These are phyloP conservation scores for Glarea lozoyensis DNA, from an alignment of 495 filamentous ascomycete species.

Conservation along the genomic window DNA sequence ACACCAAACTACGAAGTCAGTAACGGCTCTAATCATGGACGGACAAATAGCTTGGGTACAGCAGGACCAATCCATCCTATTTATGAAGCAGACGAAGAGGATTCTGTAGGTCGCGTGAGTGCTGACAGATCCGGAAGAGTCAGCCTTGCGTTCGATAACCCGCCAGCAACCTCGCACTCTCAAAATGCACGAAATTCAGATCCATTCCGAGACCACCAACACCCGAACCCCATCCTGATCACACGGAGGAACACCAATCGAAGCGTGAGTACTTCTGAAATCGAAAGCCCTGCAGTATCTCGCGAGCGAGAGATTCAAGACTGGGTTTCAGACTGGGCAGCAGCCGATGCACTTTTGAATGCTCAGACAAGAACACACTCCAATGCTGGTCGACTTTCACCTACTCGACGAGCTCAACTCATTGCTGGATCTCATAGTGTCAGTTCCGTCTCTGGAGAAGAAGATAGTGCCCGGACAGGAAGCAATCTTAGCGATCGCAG, in stretches of 20 bases:
- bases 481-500: slow-evolving; percentile 45
- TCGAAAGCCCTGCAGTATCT: slow-evolving; percentile 11
- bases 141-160: slow-evolving; percentile 21
- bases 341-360: slow-evolving; percentile 38
- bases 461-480: slow-evolving; percentile 45
- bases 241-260: neutral
- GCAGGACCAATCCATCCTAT: slow-evolving; percentile 44
- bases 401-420: slow-evolving; percentile 15
- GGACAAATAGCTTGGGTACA: slow-evolving; percentile 18
- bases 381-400: slow-evolving; percentile 12
- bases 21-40: slow-evolving; percentile 2
- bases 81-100: slow-evolving; percentile 61
- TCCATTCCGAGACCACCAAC: slow-evolving; percentile 23
- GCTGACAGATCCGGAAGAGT: slow-evolving; percentile 12
- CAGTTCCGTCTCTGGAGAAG: slow-evolving; percentile 18
- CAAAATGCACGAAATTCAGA: slow-evolving; percentile 20
- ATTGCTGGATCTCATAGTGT: slow-evolving; percentile 9
- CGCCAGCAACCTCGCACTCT: slow-evolving; percentile 1
- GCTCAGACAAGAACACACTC: slow-evolving; percentile 16
- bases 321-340: slow-evolving; percentile 54
- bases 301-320: slow-evolving; percentile 40
- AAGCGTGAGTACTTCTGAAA: slow-evolving; percentile 1
- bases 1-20: slow-evolving; percentile 20
- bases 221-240: neutral
- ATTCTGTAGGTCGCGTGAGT: slow-evolving; percentile 26